phyloP scores from a whole-genome alignment of 2,329 filamentous ascomycete species.

The Neurospora crassa region DNA sequence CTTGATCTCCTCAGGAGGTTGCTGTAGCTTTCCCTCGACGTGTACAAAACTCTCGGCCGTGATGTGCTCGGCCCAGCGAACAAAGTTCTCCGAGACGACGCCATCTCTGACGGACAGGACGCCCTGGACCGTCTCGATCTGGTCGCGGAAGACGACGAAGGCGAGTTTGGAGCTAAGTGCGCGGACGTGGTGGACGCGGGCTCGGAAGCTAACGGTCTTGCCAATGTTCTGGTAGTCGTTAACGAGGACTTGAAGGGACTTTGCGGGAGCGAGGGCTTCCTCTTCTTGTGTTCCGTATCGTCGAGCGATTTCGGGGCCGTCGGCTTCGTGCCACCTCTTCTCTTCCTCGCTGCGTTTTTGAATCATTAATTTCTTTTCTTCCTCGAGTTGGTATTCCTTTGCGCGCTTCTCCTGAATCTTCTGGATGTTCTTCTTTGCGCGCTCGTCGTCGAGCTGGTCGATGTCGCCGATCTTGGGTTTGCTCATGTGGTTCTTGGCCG shows the following conservation, averaged over 20 bases:
- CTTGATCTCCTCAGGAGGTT: conserved; percentile 63
- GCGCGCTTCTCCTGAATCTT: conserved; percentile 24
- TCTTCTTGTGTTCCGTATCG: conserved; percentile 22
- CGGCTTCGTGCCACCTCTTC: conserved; percentile 19
- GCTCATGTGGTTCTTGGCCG: conserved; percentile 30
- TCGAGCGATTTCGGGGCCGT: conserved; percentile 21
- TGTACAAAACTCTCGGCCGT: conserved; percentile 70
- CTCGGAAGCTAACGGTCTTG: conserved; percentile 55
- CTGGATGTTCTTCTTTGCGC: conserved; percentile 23
- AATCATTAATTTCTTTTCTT: conserved; percentile 22
- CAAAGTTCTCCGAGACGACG: conserved; percentile 60
- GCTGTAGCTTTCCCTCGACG: conserved; percentile 63
- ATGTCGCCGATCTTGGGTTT: conserved; percentile 29
- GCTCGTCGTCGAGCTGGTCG: conserved; percentile 23
- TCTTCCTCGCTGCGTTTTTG: conserved; percentile 27
- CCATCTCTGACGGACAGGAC: conserved; percentile 56
- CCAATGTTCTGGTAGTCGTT: conserved; percentile 44
- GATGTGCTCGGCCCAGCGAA: conserved; percentile 80
- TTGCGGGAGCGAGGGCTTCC: conserved; percentile 13
- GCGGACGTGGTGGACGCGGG: conserved; percentile 68
- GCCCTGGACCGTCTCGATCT: conserved; percentile 74
- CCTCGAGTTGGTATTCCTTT: conserved; percentile 25
- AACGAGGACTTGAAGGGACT: conserved; percentile 23
- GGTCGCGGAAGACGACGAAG: conserved; percentile 79
- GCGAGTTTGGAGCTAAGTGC: conserved; percentile 68